Base-by-base conservation (phyloP, 202 grass and related monocot genomes). In the Hordeum pubiflorum region DNA sequence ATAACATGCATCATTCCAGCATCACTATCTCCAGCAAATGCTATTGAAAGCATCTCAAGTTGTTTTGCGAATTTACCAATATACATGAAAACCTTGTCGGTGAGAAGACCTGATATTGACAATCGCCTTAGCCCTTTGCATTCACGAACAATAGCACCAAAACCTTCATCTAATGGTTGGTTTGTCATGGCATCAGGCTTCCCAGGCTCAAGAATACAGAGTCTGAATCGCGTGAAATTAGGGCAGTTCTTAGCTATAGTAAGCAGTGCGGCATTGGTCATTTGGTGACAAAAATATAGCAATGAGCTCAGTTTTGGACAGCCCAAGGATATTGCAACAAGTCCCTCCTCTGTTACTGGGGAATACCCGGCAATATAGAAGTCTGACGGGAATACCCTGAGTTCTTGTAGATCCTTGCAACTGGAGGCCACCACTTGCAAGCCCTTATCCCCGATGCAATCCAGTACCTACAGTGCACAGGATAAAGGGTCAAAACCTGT, bases 321-420 rank as follows among this genome's bases (percentile, higher is more conserved):
- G 52, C 96, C 96, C 69, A 38, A 79, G 37, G 96, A 99, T 81
- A 99, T 88, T 80, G 96, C 96, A 23, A 99, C 89, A 79, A 99
- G 85, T 14, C 97, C 92, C 64, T 96, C 87, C 79, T 96, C 97
- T 63, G 97, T 99, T 87, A 99, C 97, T 0, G 79, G 73, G 32
- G 92, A 82, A 82, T 46, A 79, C 72, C 89, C 92, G 22, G 68
- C 90, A 37, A 55, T 81, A 85, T 84, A 81, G 40, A 80, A 72
- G 34, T 99, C 96, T 63, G 96, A 99, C 11, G 96, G 96, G 75
- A 99, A 99, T 33, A 99, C 96, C 80, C 96, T 92, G 36, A 99
- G 86, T 79, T 99, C 96, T 75, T 95, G 92, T 17, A 99, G 72
- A 40, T 93, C 90, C 71, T 96, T 99, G 84, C 96, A 99, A 36